Evolutionary conservation across 2,329 filamentous ascomycete species (phyloP).

Genomic region (Talaromyces sp.): DNA sequence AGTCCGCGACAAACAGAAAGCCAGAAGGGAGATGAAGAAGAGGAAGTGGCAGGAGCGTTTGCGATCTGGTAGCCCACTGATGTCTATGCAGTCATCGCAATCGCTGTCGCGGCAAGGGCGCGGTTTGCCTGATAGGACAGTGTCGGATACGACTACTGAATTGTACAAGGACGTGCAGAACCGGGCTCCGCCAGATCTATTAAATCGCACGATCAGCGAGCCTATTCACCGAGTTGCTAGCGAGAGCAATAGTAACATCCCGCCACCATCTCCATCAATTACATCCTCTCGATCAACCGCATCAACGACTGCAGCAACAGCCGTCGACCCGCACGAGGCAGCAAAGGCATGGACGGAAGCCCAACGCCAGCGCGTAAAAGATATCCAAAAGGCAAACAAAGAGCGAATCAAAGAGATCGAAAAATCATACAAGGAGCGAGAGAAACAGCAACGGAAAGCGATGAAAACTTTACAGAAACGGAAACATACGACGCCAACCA

Average conservation of each 20-base stretch:
- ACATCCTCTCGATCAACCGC: not conserved
- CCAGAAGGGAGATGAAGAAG: constrained; percentile 13
- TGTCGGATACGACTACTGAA: not conserved
- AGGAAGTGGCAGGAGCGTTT: constrained; percentile 9
- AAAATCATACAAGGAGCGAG: constrained; percentile 12
- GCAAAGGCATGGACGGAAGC: constrained; percentile 16
- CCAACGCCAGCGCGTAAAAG: constrained; percentile 10
- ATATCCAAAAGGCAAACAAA: constrained; percentile 14
- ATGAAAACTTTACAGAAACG: constrained; percentile 5
- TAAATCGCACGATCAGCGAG: constrained; percentile 4
- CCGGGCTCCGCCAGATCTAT: not conserved
- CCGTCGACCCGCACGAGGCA: constrained; percentile 11
- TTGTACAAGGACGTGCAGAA: not conserved
- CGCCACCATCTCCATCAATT: not conserved
- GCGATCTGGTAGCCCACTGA: not conserved
- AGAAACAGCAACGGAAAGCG: constrained; percentile 12
- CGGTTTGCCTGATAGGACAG: not conserved
- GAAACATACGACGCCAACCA: not conserved
- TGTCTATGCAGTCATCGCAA: not conserved
- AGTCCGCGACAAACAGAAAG: constrained; percentile 26
- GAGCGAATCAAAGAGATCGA: constrained; percentile 12
- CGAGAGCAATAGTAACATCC: not conserved
- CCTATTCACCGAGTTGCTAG: not conserved
- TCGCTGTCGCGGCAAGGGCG: not conserved
- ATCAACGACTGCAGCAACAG: not conserved